These are phyloP conservation scores for Bruguiera gymnorhiza DNA, from an alignment of 345 rosid genomes.

Conservation along the genomic window DNA sequence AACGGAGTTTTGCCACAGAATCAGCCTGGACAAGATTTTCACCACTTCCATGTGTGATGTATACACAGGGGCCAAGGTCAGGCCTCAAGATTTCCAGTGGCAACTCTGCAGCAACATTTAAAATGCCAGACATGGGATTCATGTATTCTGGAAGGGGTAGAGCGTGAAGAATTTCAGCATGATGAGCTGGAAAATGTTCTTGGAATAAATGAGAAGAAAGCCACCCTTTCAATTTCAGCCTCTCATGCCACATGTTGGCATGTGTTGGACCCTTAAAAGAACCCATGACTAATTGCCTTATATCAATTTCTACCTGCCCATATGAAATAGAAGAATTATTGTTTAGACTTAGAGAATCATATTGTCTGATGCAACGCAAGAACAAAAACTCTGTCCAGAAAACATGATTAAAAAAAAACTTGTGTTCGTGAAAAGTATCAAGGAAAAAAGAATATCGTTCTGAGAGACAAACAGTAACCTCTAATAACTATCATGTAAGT, in stretches of 20 bases:
- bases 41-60: conserved; percentile 74
- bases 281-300: conserved; percentile 68
- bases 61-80: conserved; percentile 71
- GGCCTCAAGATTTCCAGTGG: conserved; percentile 46
- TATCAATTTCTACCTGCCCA: conserved; percentile 75
- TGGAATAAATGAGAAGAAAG: conserved; percentile 71
- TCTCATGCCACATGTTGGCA: conserved; percentile 65
- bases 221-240: conserved; percentile 84
- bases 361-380: background rate
- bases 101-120: conserved; percentile 70
- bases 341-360: background rate
- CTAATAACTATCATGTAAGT: too few species aligned
- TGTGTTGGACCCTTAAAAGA: conserved; percentile 62
- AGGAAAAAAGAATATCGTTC: too few species aligned
- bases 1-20: conserved; percentile 64
- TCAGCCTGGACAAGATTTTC: conserved; percentile 51
- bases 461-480: background rate
- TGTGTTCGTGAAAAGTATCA: too few species aligned
- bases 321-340: conserved; percentile 6
- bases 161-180: conserved; percentile 55
- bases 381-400: too few species aligned
- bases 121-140: conserved; percentile 63
- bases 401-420: too few species aligned
- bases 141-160: conserved; percentile 83
- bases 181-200: conserved; percentile 85